Evolutionary conservation across 495 filamentous ascomycete genomes (phyloP).

Genomic region (Saxispiralis lemnorum): DNA sequence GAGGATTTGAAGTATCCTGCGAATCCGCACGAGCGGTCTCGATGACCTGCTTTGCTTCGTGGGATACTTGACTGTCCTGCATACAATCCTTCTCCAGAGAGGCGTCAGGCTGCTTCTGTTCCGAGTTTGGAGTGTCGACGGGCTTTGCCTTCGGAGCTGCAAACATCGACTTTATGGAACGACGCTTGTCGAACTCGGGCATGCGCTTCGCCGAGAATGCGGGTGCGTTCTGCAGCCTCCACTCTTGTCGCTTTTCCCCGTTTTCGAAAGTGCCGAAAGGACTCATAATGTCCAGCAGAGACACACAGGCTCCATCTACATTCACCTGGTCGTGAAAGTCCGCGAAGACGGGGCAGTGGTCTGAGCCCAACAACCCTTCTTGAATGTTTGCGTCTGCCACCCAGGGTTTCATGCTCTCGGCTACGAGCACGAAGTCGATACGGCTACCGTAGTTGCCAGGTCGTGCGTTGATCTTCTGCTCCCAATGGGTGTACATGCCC

Average conservation of each 20-base stretch:
- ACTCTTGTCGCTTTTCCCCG: conserved; percentile 51
- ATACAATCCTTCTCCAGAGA: not conserved
- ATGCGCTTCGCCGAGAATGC: conserved; percentile 67
- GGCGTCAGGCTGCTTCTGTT: not conserved
- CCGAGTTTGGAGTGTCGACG: not conserved
- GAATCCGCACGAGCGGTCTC: too few relatives aligned
- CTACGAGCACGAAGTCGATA: conserved; percentile 88
- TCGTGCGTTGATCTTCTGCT: conserved; percentile 66
- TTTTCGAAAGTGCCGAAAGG: conserved; percentile 54
- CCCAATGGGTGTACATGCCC: conserved; percentile 96
- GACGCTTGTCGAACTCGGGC: conserved; percentile 69
- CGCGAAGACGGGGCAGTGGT: conserved; percentile 88
- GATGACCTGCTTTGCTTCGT: too few relatives aligned
- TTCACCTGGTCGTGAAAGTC: conserved; percentile 47
- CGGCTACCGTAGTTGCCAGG: conserved; percentile 81
- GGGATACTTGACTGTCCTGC: too few relatives aligned
- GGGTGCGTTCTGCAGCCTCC: conserved; percentile 44
- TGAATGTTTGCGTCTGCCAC: conserved; percentile 81
- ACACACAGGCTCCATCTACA: conserved; percentile 30
- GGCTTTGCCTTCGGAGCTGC: conserved; percentile 18
- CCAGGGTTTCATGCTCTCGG: conserved; percentile 63
- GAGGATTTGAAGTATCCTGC: not conserved
- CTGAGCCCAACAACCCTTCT: conserved; percentile 86
- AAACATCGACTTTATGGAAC: conserved; percentile 90
- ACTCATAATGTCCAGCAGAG: conserved; percentile 64